Percentiles rank a stretch among this genome's conserved stretches.
Evolutionary conservation across 2,329 filamentous ascomycete genomes (phyloP).

Genomic region (Fusarium sp.): DNA sequence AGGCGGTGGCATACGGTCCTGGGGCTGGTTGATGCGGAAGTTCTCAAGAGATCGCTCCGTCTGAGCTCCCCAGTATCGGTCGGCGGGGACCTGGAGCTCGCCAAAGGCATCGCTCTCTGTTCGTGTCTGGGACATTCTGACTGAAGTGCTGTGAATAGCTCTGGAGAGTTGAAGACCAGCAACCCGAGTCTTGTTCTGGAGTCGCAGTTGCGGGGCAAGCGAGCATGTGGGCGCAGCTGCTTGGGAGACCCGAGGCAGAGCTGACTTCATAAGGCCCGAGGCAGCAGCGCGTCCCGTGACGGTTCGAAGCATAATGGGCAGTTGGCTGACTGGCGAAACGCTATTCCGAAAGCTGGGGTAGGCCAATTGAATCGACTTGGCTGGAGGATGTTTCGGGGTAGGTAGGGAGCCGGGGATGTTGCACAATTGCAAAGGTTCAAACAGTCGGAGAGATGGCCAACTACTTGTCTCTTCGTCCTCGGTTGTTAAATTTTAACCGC

Average conservation of each 20-base stretch:
- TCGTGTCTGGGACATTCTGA: conserved; percentile 70
- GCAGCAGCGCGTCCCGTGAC: conserved; percentile 43
- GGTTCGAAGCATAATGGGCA: conserved; percentile 44
- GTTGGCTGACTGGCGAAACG: conserved; percentile 29
- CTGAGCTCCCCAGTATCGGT: conserved; percentile 99
- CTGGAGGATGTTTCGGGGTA: conserved; percentile 4
- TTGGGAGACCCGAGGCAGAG: conserved; percentile 42
- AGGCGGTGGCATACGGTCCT: conserved; percentile 96
- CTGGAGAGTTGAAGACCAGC: conserved; percentile 38
- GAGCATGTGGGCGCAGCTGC: conserved; percentile 40
- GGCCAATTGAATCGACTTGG: conserved; percentile 30
- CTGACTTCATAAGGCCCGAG: conserved; percentile 40
- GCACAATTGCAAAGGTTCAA: conserved; percentile 2
- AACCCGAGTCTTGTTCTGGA: conserved; percentile 27
- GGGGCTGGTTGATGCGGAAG: conserved; percentile 99
- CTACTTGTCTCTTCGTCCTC: conserved; percentile 14
- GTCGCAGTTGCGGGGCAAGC: conserved; percentile 41
- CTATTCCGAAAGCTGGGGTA: conserved; percentile 20
- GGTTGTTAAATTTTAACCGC: conserved; percentile 31
- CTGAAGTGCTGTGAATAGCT: conserved; percentile 57
- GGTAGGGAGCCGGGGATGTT: conserved; percentile 5
- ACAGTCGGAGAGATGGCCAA: conserved; percentile 21
- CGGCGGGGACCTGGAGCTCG: conserved; percentile 88
- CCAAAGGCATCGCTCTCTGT: conserved; percentile 98
- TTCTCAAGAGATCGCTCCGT: conserved; percentile 96